These are phyloP conservation scores for Thermochaetoides thermophila DNA, from an alignment of 495 filamentous ascomycete species.

Conservation along the genomic window DNA sequence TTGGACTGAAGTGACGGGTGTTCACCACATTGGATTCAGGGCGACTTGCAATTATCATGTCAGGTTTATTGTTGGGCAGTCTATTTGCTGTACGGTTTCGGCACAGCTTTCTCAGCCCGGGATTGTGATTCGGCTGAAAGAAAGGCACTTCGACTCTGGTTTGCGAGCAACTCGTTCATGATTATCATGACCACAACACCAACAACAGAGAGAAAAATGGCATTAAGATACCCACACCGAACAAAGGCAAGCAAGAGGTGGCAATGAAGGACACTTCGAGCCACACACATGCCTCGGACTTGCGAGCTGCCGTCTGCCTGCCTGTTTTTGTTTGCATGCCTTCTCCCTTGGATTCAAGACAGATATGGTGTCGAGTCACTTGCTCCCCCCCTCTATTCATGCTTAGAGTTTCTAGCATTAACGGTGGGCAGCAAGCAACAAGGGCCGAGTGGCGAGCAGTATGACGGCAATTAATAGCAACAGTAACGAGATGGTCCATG, in stretches of 20 bases:
- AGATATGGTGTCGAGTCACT: no score
- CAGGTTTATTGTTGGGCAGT: constrained; percentile 9
- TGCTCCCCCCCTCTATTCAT: no score
- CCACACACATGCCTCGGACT: constrained; percentile 7
- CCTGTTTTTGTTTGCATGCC: no score
- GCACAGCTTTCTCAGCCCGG: constrained; percentile 13
- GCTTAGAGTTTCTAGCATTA: no score
- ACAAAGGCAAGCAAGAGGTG: constrained; percentile 5
- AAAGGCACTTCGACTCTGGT: constrained; percentile 14
- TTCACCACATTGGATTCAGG: constrained; percentile 5
- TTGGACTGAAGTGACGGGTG: constrained; percentile 55
- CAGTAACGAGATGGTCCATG: no score
- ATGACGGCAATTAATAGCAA: no score
- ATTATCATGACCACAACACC: constrained; percentile 17
- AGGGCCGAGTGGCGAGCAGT: no score
- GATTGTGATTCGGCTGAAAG: constrained; percentile 12
- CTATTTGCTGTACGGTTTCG: constrained; percentile 16
- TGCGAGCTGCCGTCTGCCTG: constrained; percentile 5
- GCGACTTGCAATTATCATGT: constrained; percentile 9
- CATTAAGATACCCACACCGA: constrained; percentile 13
- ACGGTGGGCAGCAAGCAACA: no score
- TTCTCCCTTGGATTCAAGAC: no score
- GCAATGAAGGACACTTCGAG: constrained; percentile 3
- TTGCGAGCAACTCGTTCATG: constrained; percentile 15
- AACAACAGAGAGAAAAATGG: no score